Evolutionary conservation across 208 protist species (phyloP), one percentile per base, ranked within the genome.

Genomic region (Zelonia costaricensis): DNA sequence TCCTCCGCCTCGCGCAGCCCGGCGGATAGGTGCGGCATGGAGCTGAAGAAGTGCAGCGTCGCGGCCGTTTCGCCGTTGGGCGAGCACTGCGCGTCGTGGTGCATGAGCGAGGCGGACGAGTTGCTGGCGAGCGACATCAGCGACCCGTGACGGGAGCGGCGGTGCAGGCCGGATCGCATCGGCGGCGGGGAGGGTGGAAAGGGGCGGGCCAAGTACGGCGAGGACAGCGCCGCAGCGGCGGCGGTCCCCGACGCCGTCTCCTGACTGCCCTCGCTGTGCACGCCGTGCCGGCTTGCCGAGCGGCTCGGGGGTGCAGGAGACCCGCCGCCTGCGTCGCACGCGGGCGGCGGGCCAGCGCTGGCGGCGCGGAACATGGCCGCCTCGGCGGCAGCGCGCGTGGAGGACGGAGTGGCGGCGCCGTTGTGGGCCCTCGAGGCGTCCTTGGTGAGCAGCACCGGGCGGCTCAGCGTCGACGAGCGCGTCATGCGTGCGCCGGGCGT

Each of bases 401-500:
- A 28, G 23, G 13, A 13, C 12, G 7, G 13, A 43, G 36, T 20
- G 15, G 20, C 52, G 12, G 23, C 20, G 15, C 20, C 23, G 23
- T 0, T 18, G 20, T 43, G 36, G 7, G 36, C 36, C 6, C 51
- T 30, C 7, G 58, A 66, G 9, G 43, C 23, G n/a, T 61, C 52
- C 25, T 55, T 64, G 18, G 58, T 66, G 4, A 65, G 27, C 25
- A 73, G 22, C 35, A 61, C 43, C 0, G 66, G 51, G 12, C 58
- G 66, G n/a, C 27, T 54, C 52, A 73, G 42, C 36, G 58, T 62
- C n/a, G 25, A 62, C 10, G 58, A 58, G 33, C 43, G 66, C 28
- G 58, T 55, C 51, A 65, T 73, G 39, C 38, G 20, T 8, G 45
- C 36, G 2, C 18, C 43, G 46, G 62, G 36, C 16, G 57, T 42